Evolutionary conservation across 768 basidiomycete genomes (phyloP).

Genomic region (Kwoniella heveanensis): DNA sequence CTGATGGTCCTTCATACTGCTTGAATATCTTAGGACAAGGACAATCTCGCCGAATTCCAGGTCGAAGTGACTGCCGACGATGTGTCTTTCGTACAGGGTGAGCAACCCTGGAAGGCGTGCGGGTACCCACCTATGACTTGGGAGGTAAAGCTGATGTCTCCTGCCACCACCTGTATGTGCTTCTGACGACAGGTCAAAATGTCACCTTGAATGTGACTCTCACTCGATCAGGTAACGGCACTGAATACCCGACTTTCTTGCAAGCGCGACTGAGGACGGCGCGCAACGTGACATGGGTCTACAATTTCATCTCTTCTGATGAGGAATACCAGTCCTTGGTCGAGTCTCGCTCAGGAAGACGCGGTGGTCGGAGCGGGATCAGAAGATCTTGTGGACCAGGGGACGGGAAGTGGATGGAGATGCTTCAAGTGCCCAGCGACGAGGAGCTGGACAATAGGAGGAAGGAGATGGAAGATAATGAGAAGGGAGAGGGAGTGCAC

Average conservation of each 20-base stretch:
- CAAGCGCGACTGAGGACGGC: constrained; percentile 2
- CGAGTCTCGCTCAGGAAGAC: background rate
- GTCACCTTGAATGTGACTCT: constrained; percentile 26
- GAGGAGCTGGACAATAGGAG: constrained; percentile 13
- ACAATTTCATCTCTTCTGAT: constrained; percentile 6
- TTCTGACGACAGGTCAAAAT: constrained; percentile 22
- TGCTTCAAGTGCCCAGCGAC: constrained; percentile 6
- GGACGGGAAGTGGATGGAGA: background rate
- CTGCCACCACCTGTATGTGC: background rate
- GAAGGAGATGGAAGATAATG: background rate
- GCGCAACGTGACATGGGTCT: constrained; percentile 20
- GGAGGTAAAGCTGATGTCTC: constrained; percentile 4
- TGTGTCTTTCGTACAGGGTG: constrained; percentile 11
- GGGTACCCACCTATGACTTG: no score
- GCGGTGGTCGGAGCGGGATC: background rate
- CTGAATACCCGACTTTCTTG: constrained; percentile 28
- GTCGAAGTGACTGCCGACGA: constrained; percentile 15
- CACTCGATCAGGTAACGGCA: constrained; percentile 28
- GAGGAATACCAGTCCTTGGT: constrained; percentile 7
- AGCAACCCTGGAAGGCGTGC: background rate
- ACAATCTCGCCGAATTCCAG: constrained; percentile 23
- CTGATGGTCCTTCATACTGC: no score
- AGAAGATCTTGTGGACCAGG: background rate
- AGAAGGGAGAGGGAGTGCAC: background rate
- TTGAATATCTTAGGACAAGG: constrained; percentile 1